Conservation (phyloP, 306 rosid genomes). For the Pachyrhizus erosus region DNA sequence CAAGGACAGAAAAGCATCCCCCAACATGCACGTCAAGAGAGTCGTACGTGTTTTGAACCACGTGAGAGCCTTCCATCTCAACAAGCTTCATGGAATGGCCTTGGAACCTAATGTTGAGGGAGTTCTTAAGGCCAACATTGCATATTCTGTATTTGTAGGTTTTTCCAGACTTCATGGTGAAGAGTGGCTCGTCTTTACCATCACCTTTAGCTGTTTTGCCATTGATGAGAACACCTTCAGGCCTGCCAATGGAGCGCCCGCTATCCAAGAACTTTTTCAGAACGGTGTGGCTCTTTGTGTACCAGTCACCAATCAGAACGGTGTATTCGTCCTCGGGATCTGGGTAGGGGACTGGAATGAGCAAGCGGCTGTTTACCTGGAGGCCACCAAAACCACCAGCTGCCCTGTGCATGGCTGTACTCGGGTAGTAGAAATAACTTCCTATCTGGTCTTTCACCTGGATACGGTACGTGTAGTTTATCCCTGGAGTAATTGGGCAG, state of each 20-base stretch:
- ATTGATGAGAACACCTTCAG: constrained; percentile 63
- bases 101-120: constrained; percentile 68
- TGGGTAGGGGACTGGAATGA: not conserved
- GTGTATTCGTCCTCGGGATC: constrained; percentile 21
- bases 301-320: constrained; percentile 12
- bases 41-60: not conserved
- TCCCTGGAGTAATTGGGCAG: constrained; percentile 12
- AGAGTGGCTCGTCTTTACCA: constrained; percentile 49
- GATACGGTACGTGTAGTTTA: not conserved
- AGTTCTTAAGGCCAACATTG: constrained; percentile 58
- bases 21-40: constrained; percentile 16
- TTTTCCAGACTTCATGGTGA: constrained; percentile 67
- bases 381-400: constrained; percentile 23
- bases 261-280: constrained; percentile 51
- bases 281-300: constrained; percentile 13
- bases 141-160: constrained; percentile 66
- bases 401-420: constrained; percentile 19
- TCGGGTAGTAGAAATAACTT: constrained; percentile 7
- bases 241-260: constrained; percentile 58
- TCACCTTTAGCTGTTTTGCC: constrained; percentile 49
- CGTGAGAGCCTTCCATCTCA: constrained; percentile 73
- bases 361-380: not conserved
- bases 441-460: constrained; percentile 29
- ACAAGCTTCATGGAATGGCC: constrained; percentile 63
- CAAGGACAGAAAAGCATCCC: not conserved